Base-by-base conservation (phyloP, 192 early-diverging fungal species). In the Backusella luteola region DNA sequence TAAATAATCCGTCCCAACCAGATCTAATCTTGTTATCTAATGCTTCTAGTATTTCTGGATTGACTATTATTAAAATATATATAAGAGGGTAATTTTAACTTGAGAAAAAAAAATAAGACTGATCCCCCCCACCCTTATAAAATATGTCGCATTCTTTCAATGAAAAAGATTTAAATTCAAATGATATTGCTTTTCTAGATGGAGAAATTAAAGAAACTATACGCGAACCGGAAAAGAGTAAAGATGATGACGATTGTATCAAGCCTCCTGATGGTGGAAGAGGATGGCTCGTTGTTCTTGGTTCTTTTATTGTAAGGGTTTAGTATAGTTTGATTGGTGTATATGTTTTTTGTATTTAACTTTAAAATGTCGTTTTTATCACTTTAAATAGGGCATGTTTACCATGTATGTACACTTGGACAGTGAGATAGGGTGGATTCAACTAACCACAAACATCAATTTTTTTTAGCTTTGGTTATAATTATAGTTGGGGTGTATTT, bases 401-500 rank as follows among this genome's bases (percentile, higher is more conserved):
- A 46, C 77, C 0, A 79, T 79, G 73, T 79, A 74, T 29, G 29
- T 34, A 34, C 19, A 15, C 32, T 15, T 32, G 42, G 42, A 44
- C 36, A 1, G 23, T 4, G 78, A 77, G 69, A 32, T 32, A 32
- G 23, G 6, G 2, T 63, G 4, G 2, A 63, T 14, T 29, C 5
- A 29, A 29, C 9, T 63, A 63, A 56, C n/a, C 8, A 29, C 21
- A 32, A 32, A 3, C 32, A 32, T 32, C 32, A 4, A 3, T 29
- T 29, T 4, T 63, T 26, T 73, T 67, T n/a, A 84, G 85, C 67
- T 78, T 87, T 11, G 85, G 86, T 9, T 78, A 84, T 42, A 77
- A 83, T 76, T 86, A 84, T 32, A 83, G 82, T 4, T 87, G 81
- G 80, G 86, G 86, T 2, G 77, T 87, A 2, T 87, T 84, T 69